Percentiles rank a stretch among this genome's conserved stretches.
Conservation (phyloP, 2,329 filamentous ascomycete species). For the Alternaria solani region DNA sequence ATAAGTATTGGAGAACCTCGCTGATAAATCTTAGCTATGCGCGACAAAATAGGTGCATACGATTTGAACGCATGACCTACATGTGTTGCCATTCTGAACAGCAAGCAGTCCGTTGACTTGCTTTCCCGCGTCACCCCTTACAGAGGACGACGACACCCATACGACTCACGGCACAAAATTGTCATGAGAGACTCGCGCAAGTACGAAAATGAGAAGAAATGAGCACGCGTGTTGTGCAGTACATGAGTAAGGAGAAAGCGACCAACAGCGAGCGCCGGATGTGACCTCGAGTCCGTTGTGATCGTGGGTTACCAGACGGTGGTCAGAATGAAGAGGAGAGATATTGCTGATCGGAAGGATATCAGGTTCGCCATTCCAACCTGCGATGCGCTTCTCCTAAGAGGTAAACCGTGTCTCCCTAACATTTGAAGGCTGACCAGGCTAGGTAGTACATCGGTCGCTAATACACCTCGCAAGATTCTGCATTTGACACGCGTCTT, state of each 20-base stretch:
- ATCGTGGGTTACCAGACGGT: not conserved
- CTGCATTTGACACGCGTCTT: not conserved
- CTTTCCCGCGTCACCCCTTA: not conserved
- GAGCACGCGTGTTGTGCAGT: not conserved
- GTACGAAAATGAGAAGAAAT: not conserved
- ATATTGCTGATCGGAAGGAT: not conserved
- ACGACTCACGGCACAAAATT: not conserved
- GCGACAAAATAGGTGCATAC: not conserved
- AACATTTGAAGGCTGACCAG: not conserved
- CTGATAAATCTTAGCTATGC: not conserved
- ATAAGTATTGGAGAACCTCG: conserved; percentile 1
- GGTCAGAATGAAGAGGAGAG: not conserved
- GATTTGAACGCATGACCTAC: not conserved
- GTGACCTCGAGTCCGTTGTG: not conserved
- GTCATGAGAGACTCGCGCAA: not conserved
- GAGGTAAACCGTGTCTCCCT: not conserved
- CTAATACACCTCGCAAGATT: not conserved
- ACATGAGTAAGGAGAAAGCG: not conserved
- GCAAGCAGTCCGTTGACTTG: not conserved
- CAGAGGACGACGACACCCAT: not conserved
- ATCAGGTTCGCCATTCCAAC: not conserved
- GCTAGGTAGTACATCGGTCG: not conserved
- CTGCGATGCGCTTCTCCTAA: not conserved
- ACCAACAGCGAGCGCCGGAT: not conserved
- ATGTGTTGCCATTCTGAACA: not conserved